Base-by-base conservation (phyloP, 2,329 filamentous ascomycete species). In the Talaromyces verruculosus region DNA sequence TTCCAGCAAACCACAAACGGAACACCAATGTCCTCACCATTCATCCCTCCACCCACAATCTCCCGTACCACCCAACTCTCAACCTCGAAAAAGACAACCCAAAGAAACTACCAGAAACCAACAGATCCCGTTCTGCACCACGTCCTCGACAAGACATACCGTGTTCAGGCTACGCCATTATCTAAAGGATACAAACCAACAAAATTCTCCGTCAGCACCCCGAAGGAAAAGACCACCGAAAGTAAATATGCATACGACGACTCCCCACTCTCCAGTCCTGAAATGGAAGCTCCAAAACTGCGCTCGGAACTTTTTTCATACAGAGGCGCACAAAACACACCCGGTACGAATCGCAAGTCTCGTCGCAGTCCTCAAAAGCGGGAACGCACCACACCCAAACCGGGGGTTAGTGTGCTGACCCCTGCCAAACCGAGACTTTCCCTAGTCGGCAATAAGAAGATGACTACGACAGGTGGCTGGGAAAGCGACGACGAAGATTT, bases 61-160 rank as follows among this genome's bases (percentile, higher is more conserved):
- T 76, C 64, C 17, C 60, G 37, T 47, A 41, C 61, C 45, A 47
- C 39, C 19, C 53, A 58, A 33, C 43, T 39, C 65, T 76, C 79
- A 68, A 73, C 79, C 69, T 66, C 76, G 35, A 74, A 74, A 68
- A 78, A 79, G 61, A 30, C 17, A 53, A 72, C 71, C 39, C 69
- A 73, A 15, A 73, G 72, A 41, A 69, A 73, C 13, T 75, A 77
- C 53, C 72, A 74, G 13, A 82, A 77, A 79, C 72, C 72, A 4
- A 74, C 75, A 7, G 92, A 97, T 74, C 91, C 91, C 2, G 83
- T 98, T 8, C 85, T 99, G 47, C 94, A 98, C 77, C 91, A 91
- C 66, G 84, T 98, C n/a, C 87, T 96, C 5, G 93, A 98, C 82
- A 97, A 96, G 79, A 97, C 91, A 66, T 99, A 96, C 81, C 91